Conservation (phyloP, 2,329 filamentous ascomycete species). For the Taxawa tesnikishii region DNA sequence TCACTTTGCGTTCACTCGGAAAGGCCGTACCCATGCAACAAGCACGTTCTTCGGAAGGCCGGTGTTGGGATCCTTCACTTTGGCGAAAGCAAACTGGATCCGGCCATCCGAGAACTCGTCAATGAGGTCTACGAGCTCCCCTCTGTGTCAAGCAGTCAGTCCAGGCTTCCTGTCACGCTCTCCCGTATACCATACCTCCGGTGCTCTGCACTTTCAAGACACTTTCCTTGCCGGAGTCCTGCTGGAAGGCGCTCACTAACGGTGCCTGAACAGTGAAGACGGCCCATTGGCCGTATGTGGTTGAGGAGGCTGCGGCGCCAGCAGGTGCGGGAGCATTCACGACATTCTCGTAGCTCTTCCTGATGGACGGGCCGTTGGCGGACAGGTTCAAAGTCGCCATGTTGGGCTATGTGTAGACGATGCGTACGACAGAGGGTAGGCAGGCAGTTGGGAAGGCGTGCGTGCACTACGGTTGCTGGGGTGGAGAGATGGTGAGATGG, state of each 20-base stretch:
- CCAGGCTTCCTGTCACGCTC: too few species aligned
- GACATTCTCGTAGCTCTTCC: slow-evolving; percentile 50
- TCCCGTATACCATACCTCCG: slow-evolving; percentile 51
- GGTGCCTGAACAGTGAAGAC: slow-evolving; percentile 88
- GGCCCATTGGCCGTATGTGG: slow-evolving; percentile 85
- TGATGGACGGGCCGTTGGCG: slow-evolving; percentile 41
- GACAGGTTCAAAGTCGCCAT: slow-evolving; percentile 58
- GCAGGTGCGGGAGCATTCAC: slow-evolving; percentile 48
- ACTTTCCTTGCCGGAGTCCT: slow-evolving; percentile 79
- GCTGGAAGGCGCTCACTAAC: slow-evolving; percentile 82
- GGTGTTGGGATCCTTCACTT: slow-evolving; percentile 91
- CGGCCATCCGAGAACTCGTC: slow-evolving; percentile 96
- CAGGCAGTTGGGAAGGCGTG: too few species aligned
- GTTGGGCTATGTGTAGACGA: too few species aligned
- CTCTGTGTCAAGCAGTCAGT: too few species aligned
- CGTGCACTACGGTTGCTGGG: too few species aligned
- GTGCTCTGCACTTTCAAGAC: slow-evolving; percentile 88
- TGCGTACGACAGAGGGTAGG: too few species aligned
- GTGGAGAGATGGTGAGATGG: too few species aligned
- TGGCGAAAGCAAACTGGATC: slow-evolving; percentile 93
- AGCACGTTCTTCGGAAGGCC: slow-evolving; percentile 81
- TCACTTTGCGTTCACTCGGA: too few species aligned
- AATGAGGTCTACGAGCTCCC: slow-evolving; percentile 82
- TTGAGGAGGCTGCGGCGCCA: slow-evolving; percentile 50
- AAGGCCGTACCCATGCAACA: slow-evolving; percentile 71